A percentile compares a stretch with the other conserved stretches of the same genome.
Evolutionary conservation across 148 eudicot genomes (phyloP).

Genomic region (Cornus kousa): DNA sequence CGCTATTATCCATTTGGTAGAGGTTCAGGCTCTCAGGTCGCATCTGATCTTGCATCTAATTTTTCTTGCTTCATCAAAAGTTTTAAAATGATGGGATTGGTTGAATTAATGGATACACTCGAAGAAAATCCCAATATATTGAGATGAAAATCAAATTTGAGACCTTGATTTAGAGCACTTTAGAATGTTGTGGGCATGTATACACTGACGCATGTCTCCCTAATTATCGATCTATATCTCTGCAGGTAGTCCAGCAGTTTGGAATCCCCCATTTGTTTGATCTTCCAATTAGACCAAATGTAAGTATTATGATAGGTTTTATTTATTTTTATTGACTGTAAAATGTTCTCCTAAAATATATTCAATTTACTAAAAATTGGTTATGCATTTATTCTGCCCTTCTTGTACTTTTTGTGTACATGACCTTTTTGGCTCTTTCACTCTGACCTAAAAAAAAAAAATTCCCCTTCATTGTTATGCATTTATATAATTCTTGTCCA

Average conservation of each 20-base stretch:
- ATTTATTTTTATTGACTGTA: neutral
- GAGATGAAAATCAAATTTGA: neutral
- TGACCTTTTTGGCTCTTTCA: neutral
- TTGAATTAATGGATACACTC: neutral
- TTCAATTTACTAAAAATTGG: no score
- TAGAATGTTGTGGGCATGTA: neutral
- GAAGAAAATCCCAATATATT: neutral
- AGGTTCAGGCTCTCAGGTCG: slow-evolving; percentile 99
- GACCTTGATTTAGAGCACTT: neutral
- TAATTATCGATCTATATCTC: slow-evolving; percentile 18
- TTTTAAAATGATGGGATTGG: slow-evolving; percentile 22
- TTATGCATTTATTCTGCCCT: neutral
- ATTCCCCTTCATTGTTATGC: no score
- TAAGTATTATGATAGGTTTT: slow-evolving; percentile 32
- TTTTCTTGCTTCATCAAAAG: slow-evolving; percentile 24
- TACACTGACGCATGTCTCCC: neutral
- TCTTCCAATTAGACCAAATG: slow-evolving; percentile 92
- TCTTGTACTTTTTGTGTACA: neutral
- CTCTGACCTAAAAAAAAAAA: no score
- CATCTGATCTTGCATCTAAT: slow-evolving; percentile 20
- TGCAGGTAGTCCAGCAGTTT: slow-evolving; percentile 94
- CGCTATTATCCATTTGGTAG: slow-evolving; percentile 96
- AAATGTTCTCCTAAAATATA: neutral
- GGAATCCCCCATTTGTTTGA: slow-evolving; percentile 96
- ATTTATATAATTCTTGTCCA: neutral